Evolutionary conservation across 805 yeast genomes (phyloP), one percentile per base, ranked within the genome.

Genomic region (Saturnispora sekii): DNA sequence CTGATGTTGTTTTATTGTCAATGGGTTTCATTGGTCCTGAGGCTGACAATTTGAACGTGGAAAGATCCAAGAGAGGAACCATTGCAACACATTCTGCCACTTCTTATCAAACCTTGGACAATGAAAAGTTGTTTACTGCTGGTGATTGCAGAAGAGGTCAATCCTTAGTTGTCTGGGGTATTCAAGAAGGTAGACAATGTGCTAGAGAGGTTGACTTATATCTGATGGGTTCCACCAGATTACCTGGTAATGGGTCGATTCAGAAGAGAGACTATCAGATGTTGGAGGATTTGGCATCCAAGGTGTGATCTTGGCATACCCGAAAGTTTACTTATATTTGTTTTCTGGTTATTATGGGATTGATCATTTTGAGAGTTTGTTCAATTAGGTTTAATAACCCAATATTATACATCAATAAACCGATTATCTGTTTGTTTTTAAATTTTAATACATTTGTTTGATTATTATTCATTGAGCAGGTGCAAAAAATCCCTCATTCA

Each of bases 81-180:
- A 77, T 90, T 57, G 68, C 76, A 38, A 78, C 90, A 12, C 64
- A 73, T 32, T 73, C 73, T 53, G 70, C 81, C 15, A 68, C 69
- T 48, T 77, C 76, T 47, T 90, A 90, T 74, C 72, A 75, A 49
- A 88, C 86, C 46, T 64, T 66, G 31, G 67, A 68, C 10, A 72
- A 66, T 35, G 83, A 73, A 48, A 88, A 87, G 55, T 59, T 88
- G 49, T 90, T 89, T 60, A 86, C 96, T 40, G 97, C 97, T 41
- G 98, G 98, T 68, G 98, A 90, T 66, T 93, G 97, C 70, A 84
- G 98, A 73, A 81, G 97, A 69, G 98, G 98, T 28, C 98, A 90
- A 72, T 86, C 96, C 2, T 76, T 90, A 64, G 90, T 90, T 63
- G 98, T 90, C 45, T 93, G 97, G 97, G 98, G 97, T 69, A 90